These are phyloP conservation scores for Lomentospora prolificans DNA, from an alignment of 2,329 filamentous ascomycete species.

Conservation along the genomic window DNA sequence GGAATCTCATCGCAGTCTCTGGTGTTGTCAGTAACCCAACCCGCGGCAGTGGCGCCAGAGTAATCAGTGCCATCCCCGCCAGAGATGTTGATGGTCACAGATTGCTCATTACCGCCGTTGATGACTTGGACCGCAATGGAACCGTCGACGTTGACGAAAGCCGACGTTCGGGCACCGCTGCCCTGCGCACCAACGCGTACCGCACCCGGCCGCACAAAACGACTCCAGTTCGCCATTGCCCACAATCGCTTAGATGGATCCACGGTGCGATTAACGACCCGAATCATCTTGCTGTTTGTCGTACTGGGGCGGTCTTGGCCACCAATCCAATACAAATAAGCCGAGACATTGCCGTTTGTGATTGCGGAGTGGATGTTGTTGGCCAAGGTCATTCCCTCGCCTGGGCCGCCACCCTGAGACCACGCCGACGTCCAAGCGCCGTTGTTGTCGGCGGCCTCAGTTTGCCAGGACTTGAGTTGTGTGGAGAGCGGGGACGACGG, in stretches of 20 bases:
- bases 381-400: conserved; percentile 46
- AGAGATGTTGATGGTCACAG: conserved; percentile 1
- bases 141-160: conserved; percentile 27
- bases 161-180: conserved; percentile 23
- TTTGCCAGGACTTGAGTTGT: conserved; percentile 36
- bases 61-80: not conserved
- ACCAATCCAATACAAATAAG: conserved; percentile 46
- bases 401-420: conserved; percentile 33
- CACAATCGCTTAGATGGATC: conserved; percentile 19
- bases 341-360: conserved; percentile 36
- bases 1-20: conserved; percentile 2
- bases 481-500: conserved; percentile 28
- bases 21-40: conserved; percentile 4
- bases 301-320: conserved; percentile 4
- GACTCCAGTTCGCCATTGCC: conserved; percentile 30
- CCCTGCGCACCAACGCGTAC: not conserved
- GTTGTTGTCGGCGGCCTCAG: conserved; percentile 23
- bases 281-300: conserved; percentile 7
- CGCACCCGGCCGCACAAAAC: conserved; percentile 23
- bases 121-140: conserved; percentile 20
- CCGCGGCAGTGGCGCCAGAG: not conserved
- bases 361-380: conserved; percentile 42
- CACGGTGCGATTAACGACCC: not conserved
- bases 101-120: conserved; percentile 4
- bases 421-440: conserved; percentile 24